These are phyloP conservation scores for Tetradesmus lagerheimii DNA, from an alignment of 139 green algal species.

Conservation along the genomic window DNA sequence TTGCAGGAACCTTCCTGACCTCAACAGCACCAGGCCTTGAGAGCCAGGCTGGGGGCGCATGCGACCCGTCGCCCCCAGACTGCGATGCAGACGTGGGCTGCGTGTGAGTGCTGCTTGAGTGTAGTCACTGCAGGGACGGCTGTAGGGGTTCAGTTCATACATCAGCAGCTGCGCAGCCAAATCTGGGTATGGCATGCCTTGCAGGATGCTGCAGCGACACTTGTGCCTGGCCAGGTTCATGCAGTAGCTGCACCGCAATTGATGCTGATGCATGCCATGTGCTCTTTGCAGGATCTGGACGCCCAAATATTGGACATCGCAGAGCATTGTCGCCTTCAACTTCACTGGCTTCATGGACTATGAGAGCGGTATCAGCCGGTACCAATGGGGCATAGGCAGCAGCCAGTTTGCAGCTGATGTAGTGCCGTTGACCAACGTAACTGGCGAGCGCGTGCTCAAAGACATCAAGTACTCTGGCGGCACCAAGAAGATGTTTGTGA, in stretches of 20 bases:
- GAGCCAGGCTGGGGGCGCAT: slow-evolving; percentile 8
- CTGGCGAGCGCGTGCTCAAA: neutral
- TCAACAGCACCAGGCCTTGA: neutral
- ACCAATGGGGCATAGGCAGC: slow-evolving; percentile 69
- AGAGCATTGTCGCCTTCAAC: slow-evolving; percentile 45
- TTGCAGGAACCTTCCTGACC: slow-evolving; percentile 36
- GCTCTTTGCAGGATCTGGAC: slow-evolving; percentile 24
- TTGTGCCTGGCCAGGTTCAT: neutral
- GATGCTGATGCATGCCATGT: neutral
- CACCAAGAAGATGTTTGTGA: slow-evolving; percentile 34
- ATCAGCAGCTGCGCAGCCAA: too few relatives aligned
- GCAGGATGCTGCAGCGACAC: neutral
- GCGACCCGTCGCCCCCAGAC: slow-evolving; percentile 32
- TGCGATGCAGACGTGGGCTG: slow-evolving; percentile 41
- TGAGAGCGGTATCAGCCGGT: slow-evolving; percentile 48
- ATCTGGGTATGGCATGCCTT: neutral
- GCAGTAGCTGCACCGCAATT: neutral
- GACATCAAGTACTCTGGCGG: slow-evolving; percentile 34
- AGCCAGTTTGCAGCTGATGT: slow-evolving; percentile 52
- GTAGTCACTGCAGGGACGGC: too few relatives aligned
- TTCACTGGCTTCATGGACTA: slow-evolving; percentile 52
- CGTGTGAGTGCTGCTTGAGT: neutral
- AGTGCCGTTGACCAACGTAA: slow-evolving; percentile 13
- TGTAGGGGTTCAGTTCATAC: neutral
- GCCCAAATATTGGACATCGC: slow-evolving; percentile 43